Evolutionary conservation across 257 asterid species (phyloP), one percentile per base, ranked within the genome.

Genomic region (Solanum lignicaule): DNA sequence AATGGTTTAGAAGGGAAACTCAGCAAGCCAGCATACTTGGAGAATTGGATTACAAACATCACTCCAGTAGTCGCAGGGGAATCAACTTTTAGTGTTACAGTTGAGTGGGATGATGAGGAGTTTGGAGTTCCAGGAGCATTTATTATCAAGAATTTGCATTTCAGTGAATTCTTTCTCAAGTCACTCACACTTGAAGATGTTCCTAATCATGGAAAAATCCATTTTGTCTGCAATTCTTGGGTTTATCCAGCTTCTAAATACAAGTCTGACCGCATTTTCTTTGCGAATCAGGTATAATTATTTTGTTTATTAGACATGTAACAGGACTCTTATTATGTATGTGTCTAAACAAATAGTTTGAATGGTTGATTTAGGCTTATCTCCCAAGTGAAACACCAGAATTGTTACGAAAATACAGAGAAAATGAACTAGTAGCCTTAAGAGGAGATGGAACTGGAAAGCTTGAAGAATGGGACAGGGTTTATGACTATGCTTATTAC

Each of bases 391-490:
- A 91, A 86, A 91, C 92, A 12, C 93, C 93, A 31, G 89, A 18
- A 31, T 6, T 87, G 8, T 81, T 91, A 32, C 86, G 74, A 43
- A 27, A 78, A 14, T 62, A 83, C 84, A 91, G 93, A 83, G 88
- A 89, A 76, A 88, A 89, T 33, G 93, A 91, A 27, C 15, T 91
- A 38, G 89, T 21, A 25, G 32, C 7, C 65, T 73, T 91, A 87
- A 86, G 93, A 84, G 93, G 93, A 68, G 86, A 89, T 78, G 92
- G 91, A 33, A 83, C 81, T 20, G 92, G 91, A 55, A 73, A 88
- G 66, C 91, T 87, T 23, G 36, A 91, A 75, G 91, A 91, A 86
- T 90, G 93, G 93, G 93, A 91, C 35, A 89, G 92, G 39, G 90
- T 91, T 25, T 91, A 91, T 41, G 93, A 89, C 88, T 89, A 91